phyloP scores from a whole-genome alignment of 108 stramenopile genomes.

The Thalassiosira profunda region DNA sequence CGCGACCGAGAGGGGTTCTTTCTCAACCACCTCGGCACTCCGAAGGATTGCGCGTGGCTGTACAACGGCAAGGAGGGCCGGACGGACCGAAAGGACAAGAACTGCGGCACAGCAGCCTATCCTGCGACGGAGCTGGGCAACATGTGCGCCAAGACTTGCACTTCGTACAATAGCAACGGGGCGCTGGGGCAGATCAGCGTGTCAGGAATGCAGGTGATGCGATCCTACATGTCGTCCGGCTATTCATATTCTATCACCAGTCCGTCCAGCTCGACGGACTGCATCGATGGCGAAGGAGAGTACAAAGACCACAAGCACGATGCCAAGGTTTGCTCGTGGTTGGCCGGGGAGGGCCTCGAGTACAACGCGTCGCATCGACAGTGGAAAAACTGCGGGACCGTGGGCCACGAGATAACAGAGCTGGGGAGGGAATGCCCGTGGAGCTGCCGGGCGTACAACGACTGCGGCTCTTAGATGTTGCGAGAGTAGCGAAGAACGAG shows the following conservation, averaged over 20 bases:
- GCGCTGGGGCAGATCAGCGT: not conserved
- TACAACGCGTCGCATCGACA: conserved; percentile 12
- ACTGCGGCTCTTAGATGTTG: too few species aligned
- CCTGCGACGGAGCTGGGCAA: conserved; percentile 29
- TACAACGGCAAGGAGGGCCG: conserved; percentile 26
- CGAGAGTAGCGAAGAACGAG: too few species aligned
- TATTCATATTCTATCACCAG: not conserved
- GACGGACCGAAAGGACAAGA: conserved; percentile 38
- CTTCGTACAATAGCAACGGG: conserved; percentile 26
- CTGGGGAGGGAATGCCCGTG: conserved; percentile 37
- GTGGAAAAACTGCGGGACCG: conserved; percentile 28
- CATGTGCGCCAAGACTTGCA: conserved; percentile 34
- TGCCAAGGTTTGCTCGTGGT: conserved; percentile 26
- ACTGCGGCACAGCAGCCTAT: conserved; percentile 22
- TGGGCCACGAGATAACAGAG: conserved; percentile 12
- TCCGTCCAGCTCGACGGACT: conserved; percentile 3
- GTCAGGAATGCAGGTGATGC: conserved; percentile 1
- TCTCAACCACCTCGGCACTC: conserved; percentile 20
- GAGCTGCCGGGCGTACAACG: conserved; percentile 38
- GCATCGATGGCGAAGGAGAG: conserved; percentile 23
- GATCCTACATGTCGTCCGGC: not conserved
- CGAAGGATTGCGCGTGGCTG: conserved; percentile 25
- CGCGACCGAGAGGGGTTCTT: conserved; percentile 6
- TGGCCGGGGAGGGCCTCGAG: conserved; percentile 6
- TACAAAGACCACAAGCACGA: conserved; percentile 17